Evolutionary conservation across 1,284 basidiomycete genomes (phyloP), one percentile per base, ranked within the genome.

Genomic region (Cystobasidium sp.): DNA sequence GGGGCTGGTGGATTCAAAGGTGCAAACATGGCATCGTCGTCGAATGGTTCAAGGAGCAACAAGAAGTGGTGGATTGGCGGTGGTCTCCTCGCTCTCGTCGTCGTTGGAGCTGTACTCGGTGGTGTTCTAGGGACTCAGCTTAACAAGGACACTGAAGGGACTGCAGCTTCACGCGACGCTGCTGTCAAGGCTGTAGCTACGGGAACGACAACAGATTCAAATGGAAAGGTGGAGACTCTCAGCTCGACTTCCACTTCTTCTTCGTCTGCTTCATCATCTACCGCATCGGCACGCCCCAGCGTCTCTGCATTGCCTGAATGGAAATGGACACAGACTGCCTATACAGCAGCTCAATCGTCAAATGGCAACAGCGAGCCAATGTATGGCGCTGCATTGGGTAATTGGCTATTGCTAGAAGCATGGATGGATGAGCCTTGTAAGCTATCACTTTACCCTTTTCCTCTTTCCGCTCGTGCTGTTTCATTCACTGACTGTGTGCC

Each of bases 391-490:
- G 70, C 70, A 12, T 41, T 73, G 4, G 70, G 70, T 7, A 62
- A 59, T 18, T 73, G 70, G 70, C 70, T 73, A 14, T 46, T 63
- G 10, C 69, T 63, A 7, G 70, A 73, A 51, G 46, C 49, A 43
- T 84, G 83, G 83, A 81, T 79, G 51, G 82, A 83, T 65, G 82
- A 58, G 58, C 55, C 52, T 51, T 52, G 58, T 59, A 24, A 41
- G 52, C 3, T 44, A 14, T 16, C 56, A 12, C 37, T 37, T 0
- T 55, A 6, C 6, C 7, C 22, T 14, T 31, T 24, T 10, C 5
- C 46, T 20, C 24, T 31, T 9, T 44, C 22, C 55, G 61, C 14
- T 20, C 31, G n/a, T 47, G 66, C 16, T 39, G 16, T 41, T 39
- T 16, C 9, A 39, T 31, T 5, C 31, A 39, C 31, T 56, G 41